Conservation (phyloP, 352 stramenopile species). For the Salisapilia sapeloensis region DNA sequence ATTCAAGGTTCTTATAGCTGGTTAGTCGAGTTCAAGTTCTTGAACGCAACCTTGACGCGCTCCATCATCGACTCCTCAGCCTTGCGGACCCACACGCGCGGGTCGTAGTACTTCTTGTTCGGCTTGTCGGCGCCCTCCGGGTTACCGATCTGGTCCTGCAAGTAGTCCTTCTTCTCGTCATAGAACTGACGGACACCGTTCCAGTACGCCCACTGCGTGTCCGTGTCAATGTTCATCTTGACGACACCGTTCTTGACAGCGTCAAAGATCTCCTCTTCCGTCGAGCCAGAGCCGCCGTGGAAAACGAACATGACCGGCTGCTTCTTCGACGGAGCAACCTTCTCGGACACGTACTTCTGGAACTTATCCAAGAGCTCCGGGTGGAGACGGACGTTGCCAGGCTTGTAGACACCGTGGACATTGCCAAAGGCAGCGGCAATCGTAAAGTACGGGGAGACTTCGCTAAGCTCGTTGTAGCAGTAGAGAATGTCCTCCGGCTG, state of each 20-base stretch:
- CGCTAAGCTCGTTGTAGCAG: conserved; percentile 88
- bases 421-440: conserved; percentile 95
- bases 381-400: conserved; percentile 97
- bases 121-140: conserved; percentile 92
- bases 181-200: conserved; percentile 92
- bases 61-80: conserved; percentile 90
- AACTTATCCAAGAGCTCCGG: conserved; percentile 94
- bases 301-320: conserved; percentile 98
- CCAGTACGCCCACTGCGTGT: conserved; percentile 99
- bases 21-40: conserved; percentile 79
- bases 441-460: conserved; percentile 88
- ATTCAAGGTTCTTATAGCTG: conserved; percentile 24
- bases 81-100: conserved; percentile 94
- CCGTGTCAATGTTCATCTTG: conserved; percentile 99
- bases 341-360: conserved; percentile 77
- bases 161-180: conserved; percentile 92
- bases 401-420: conserved; percentile 97
- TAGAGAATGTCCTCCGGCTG: conserved; percentile 91
- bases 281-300: conserved; percentile 96
- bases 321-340: conserved; percentile 62
- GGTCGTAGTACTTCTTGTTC: conserved; percentile 99
- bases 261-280: conserved; percentile 91
- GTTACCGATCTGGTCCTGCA: conserved; percentile 97
- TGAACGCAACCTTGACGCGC: conserved; percentile 82
- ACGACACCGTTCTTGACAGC: conserved; percentile 93